A percentile compares a stretch with the other conserved stretches of the same genome.
These are phyloP conservation scores for Phyllosticta paracitricarpa DNA, from an alignment of 2,329 filamentous ascomycete species.

Conservation along the genomic window DNA sequence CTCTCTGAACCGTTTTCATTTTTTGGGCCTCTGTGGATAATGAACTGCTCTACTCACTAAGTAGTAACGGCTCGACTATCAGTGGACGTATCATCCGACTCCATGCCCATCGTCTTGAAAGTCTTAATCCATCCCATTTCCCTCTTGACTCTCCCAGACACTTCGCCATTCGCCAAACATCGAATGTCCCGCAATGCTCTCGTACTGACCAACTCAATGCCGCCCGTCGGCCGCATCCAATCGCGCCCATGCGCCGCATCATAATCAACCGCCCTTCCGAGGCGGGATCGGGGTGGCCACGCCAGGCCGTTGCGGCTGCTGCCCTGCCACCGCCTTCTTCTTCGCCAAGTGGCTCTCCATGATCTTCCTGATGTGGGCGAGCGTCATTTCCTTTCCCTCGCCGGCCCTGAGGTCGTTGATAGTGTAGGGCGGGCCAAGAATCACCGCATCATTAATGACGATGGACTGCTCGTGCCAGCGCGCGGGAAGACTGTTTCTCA, in stretches of 20 bases:
- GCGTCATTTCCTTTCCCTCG: constrained; percentile 31
- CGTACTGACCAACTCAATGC: background rate
- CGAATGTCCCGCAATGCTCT: background rate
- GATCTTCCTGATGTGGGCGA: constrained; percentile 35
- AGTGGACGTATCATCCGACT: background rate
- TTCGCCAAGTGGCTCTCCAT: constrained; percentile 36
- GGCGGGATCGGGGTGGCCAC: constrained; percentile 15
- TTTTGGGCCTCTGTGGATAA: background rate
- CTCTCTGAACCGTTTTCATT: background rate
- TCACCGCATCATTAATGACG: constrained; percentile 50
- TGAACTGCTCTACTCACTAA: background rate
- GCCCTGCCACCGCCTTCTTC: constrained; percentile 24
- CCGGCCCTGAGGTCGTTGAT: constrained; percentile 43
- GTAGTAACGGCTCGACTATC: background rate
- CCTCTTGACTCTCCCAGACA: background rate
- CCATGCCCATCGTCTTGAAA: background rate
- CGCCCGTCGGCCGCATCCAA: background rate
- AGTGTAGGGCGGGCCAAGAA: constrained; percentile 49
- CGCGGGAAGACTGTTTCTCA: constrained; percentile 36
- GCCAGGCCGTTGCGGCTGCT: constrained; percentile 9
- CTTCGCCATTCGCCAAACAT: background rate
- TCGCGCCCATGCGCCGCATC: background rate
- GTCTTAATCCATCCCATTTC: background rate
- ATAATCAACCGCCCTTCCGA: constrained; percentile 15
- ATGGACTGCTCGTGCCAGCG: constrained; percentile 51